Evolutionary conservation across 1,284 basidiomycete genomes (phyloP), one percentile per base, ranked within the genome.

Genomic region (Tylopilus orsonianus): DNA sequence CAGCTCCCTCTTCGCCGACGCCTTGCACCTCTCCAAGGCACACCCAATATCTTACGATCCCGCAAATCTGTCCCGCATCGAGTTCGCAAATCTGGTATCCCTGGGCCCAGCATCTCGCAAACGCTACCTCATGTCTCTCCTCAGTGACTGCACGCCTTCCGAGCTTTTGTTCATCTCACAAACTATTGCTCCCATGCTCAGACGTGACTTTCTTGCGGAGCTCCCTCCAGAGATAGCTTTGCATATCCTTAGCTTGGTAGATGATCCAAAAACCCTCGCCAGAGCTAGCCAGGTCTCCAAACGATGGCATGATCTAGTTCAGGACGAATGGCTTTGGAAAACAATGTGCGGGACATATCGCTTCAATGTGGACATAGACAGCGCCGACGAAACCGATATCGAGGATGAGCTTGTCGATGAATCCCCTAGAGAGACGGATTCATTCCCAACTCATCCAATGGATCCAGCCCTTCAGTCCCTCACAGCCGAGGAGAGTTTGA

Each of bases 261-360:
- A 95, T 55, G 89, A 94, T 41, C 87, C 91, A 0, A 73, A 73
- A 40, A 87, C 90, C 0, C 81, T 98, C 5, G 77, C 83, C 0
- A 71, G 89, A 7, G 87, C 87, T 0, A 77, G 80, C 35, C 76
- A 79, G 41, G 95, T 97, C 22, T 90, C 84, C 56, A 75, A 77
- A 41, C 78, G 79, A 49, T 98, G 96, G 96, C 71, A 80, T 37
- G 72, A 71, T 9, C 77, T 98, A 4, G 77, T 89, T n/a, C 74
- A 79, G 47, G 93, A 96, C 61, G 93, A 97, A 57, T 78, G 75
- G 52, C 75, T 92, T 3, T 98, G 95, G 96, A 85, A 82, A 66
- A 66, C 77, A 19, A 83, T 97, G 82, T 93, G 90, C 62, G 70
- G 76, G 36, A 61, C 72, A 9, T 78, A 81, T 56, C 78, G 77